Percentiles rank a stretch among this genome's conserved stretches.
These are phyloP conservation scores for Chalciporus piperatus DNA, from an alignment of 768 basidiomycete species.

Conservation along the genomic window DNA sequence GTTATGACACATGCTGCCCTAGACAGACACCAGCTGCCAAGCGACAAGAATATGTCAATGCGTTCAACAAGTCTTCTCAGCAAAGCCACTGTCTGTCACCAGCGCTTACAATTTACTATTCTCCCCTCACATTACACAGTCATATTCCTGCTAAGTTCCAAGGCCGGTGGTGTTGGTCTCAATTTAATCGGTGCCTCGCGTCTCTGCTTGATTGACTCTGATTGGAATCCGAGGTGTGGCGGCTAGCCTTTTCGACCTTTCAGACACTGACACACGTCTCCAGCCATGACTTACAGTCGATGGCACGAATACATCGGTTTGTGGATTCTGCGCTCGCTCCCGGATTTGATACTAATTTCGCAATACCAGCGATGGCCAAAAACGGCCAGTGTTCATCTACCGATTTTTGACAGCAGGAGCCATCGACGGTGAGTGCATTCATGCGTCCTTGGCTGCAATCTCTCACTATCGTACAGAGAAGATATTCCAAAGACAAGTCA, in stretches of 20 bases:
- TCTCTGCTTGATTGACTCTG: conserved; percentile 82
- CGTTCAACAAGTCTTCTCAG: conserved; percentile 79
- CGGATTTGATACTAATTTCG: conserved; percentile 6
- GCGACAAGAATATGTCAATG: conserved; percentile 83
- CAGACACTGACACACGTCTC: not conserved
- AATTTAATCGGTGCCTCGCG: conserved; percentile 92
- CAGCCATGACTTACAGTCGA: conserved; percentile 91
- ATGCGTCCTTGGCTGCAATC: not conserved
- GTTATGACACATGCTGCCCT: conserved; percentile 1
- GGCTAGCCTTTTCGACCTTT: not conserved
- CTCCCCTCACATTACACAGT: conserved; percentile 44
- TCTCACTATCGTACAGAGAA: conserved; percentile 53
- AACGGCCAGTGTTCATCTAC: conserved; percentile 86
- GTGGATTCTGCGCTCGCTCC: conserved; percentile 7
- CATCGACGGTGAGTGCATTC: conserved; percentile 67
- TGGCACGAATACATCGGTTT: conserved; percentile 94
- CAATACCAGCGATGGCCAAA: conserved; percentile 82
- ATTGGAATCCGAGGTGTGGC: conserved; percentile 87
- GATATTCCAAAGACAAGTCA: conserved; percentile 91
- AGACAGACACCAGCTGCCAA: conserved; percentile 77
- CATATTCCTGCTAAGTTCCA: conserved; percentile 89
- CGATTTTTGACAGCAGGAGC: conserved; percentile 82
- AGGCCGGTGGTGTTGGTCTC: conserved; percentile 93
- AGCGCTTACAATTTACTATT: not conserved
- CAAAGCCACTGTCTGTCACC: conserved; percentile 58